A percentile compares a stretch with the other conserved stretches of the same genome.
phyloP scores from a whole-genome alignment of 2,329 filamentous ascomycete species.

The Claviceps capensis region DNA sequence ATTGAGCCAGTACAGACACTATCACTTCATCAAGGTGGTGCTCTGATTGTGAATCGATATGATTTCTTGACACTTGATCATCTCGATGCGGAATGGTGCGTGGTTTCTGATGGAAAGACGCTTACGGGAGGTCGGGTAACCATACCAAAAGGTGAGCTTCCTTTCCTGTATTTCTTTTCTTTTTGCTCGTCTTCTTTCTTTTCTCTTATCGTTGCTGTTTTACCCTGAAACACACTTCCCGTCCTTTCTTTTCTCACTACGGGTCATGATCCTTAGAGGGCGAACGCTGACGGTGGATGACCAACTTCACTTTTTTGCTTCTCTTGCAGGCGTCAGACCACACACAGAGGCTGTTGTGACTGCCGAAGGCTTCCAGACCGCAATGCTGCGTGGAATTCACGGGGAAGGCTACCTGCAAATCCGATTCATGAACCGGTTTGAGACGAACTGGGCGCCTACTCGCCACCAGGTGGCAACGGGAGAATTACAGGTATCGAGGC shows the following conservation, averaged over 20 bases:
- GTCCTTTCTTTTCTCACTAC: too few species aligned
- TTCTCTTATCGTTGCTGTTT: too few species aligned
- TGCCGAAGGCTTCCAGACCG: slow-evolving; percentile 18
- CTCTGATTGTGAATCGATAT: slow-evolving; percentile 39
- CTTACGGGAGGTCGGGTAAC: slow-evolving; percentile 20
- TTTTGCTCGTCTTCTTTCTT: background rate
- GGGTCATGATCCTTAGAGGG: too few species aligned
- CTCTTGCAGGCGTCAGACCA: slow-evolving; percentile 25
- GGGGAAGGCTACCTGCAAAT: slow-evolving; percentile 34
- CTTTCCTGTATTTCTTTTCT: background rate
- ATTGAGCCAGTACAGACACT: slow-evolving; percentile 45
- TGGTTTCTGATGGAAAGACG: slow-evolving; percentile 25
- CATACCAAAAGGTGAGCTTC: slow-evolving; percentile 26
- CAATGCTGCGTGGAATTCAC: slow-evolving; percentile 9
- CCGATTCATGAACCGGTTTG: slow-evolving; percentile 27
- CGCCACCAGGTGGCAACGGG: slow-evolving; percentile 39
- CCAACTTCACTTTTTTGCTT: background rate
- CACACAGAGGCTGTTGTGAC: slow-evolving; percentile 23
- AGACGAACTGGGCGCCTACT: slow-evolving; percentile 36
- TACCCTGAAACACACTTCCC: too few species aligned
- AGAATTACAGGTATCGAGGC: slow-evolving; percentile 27
- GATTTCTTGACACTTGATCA: slow-evolving; percentile 40
- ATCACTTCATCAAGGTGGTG: slow-evolving; percentile 24
- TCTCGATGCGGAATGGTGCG: slow-evolving; percentile 28
- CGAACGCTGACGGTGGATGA: background rate